phyloP scores from a whole-genome alignment of 805 yeast genomes.

The Candida odintsovae region DNA sequence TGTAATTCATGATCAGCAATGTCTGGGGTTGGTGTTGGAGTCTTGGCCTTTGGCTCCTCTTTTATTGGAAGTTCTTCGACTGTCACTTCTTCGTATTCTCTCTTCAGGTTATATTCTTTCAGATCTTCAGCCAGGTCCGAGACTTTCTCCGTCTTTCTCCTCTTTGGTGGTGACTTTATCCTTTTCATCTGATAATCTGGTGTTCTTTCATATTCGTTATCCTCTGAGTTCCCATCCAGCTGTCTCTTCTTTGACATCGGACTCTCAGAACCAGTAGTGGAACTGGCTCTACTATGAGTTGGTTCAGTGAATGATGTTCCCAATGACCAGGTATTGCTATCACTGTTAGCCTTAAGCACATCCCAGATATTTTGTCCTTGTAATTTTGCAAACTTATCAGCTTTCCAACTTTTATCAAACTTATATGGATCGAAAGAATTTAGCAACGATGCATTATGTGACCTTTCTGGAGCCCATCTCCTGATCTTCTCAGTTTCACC shows the following conservation, averaged over 20 bases:
- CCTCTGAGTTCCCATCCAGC: neutral
- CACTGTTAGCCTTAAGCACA: conserved; percentile 9
- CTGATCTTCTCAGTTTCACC: conserved; percentile 18
- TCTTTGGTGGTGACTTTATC: conserved; percentile 6
- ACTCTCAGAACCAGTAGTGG: neutral
- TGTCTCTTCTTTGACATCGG: neutral
- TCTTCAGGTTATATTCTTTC: conserved; percentile 11
- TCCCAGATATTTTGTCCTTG: conserved; percentile 20
- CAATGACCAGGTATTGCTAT: conserved; percentile 9
- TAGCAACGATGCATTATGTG: conserved; percentile 21
- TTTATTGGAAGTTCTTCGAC: neutral
- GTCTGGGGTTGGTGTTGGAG: conserved; percentile 1
- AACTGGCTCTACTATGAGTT: neutral
- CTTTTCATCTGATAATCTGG: neutral
- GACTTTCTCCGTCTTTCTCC: conserved; percentile 7
- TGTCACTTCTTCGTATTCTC: neutral
- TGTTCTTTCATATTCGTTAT: conserved; percentile 1
- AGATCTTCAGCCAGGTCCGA: conserved; percentile 13
- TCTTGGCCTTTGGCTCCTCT: neutral
- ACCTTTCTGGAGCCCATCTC: conserved; percentile 29
- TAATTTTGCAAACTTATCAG: conserved; percentile 4
- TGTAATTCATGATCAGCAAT: neutral
- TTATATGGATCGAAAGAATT: conserved; percentile 12
- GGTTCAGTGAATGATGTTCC: conserved; percentile 9
- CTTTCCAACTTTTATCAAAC: conserved; percentile 18